Base-by-base conservation (phyloP, 495 filamentous ascomycete species). In the Friedmanniomyces simplex region DNA sequence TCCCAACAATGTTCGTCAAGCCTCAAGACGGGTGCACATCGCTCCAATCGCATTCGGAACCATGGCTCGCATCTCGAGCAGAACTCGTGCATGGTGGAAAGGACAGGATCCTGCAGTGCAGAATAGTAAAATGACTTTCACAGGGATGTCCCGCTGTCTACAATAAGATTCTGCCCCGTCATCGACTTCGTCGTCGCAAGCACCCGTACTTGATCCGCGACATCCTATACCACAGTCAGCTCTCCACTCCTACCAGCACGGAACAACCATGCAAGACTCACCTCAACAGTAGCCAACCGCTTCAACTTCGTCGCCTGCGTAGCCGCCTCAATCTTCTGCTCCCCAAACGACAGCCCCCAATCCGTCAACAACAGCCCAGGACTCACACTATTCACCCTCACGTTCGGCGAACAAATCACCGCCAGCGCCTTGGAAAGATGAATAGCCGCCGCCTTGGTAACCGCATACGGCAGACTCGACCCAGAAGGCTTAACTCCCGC, bases 341-440 rank as follows among this genome's bases (percentile, higher is more conserved):
- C 63, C 7, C 77, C 64, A 60, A 81, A 81, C 52, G 70, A 65
- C 30, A 71, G 60, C 4, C 74, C 77, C 79, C 79, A 82, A 18
- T 82, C 77, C 72, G 59, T 78, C 48, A 63, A 28, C 58, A 50
- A 30, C 26, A 82, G 39, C 0, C 79, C 79, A 0, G 79, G 79
- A 14, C 74, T 74, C 1, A 80, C 75, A 48, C 66, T 72, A 57
- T 81, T 82, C 13, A 79, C 79, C 36, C 79, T 63, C 6, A 82
- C 75, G 55, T 72, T 74, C 18, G 79, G 77, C 4, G 73, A 71
- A 0, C 74, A 71, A 54, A 78, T 77, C 7, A 72, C 62, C 1
- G 79, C 77, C 32, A 81, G 60, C 18, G 68, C 69, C 61, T 80
- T 81, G 34, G 69, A 66, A 0, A 82, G 65, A 63, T 82, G 79